Percentiles rank a stretch among this genome's conserved stretches.
phyloP scores from a whole-genome alignment of 1,284 basidiomycete species.

The Rhodotorula mucilaginosa region DNA sequence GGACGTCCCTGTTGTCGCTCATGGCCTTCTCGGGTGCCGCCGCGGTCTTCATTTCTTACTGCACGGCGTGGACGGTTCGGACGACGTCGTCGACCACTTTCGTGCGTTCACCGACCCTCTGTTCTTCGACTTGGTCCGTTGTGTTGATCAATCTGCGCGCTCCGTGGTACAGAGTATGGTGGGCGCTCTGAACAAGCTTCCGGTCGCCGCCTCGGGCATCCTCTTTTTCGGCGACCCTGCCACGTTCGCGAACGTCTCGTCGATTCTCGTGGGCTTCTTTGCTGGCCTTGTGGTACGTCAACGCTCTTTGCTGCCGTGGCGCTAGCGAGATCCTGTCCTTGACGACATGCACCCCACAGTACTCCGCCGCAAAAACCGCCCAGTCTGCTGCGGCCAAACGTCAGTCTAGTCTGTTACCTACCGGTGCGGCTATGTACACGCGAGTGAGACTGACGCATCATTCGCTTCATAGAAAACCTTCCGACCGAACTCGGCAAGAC shows the following conservation, averaged over 20 bases:
- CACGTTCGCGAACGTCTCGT: slow-evolving; percentile 81
- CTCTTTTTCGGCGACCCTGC: slow-evolving; percentile 69
- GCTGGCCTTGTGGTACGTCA: slow-evolving; percentile 59
- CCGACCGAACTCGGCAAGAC: slow-evolving; percentile 16
- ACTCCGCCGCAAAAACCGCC: slow-evolving; percentile 36
- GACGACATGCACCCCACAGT: slow-evolving; percentile 3
- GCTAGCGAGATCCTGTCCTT: background rate
- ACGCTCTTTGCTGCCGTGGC: background rate
- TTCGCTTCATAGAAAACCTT: background rate
- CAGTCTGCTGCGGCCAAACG: slow-evolving; percentile 30
- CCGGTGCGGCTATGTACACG: background rate
- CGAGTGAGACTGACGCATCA: background rate
- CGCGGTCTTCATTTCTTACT: slow-evolving; percentile 96
- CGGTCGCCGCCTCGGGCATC: slow-evolving; percentile 92
- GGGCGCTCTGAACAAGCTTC: slow-evolving; percentile 96
- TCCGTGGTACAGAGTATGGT: slow-evolving; percentile 71
- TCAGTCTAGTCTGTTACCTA: background rate
- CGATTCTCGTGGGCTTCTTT: slow-evolving; percentile 83
- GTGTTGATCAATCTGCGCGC: background rate
- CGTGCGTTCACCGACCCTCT: slow-evolving; percentile 54
- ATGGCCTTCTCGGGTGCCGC: slow-evolving; percentile 95
- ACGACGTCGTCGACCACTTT: slow-evolving; percentile 97
- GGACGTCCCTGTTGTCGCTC: slow-evolving; percentile 74
- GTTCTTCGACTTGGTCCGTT: slow-evolving; percentile 40
- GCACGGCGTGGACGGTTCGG: slow-evolving; percentile 97